A percentile compares a stretch with the other conserved stretches of the same genome.
phyloP scores from a whole-genome alignment of 2,329 filamentous ascomycete species.

The Escovopsis sp. region DNA sequence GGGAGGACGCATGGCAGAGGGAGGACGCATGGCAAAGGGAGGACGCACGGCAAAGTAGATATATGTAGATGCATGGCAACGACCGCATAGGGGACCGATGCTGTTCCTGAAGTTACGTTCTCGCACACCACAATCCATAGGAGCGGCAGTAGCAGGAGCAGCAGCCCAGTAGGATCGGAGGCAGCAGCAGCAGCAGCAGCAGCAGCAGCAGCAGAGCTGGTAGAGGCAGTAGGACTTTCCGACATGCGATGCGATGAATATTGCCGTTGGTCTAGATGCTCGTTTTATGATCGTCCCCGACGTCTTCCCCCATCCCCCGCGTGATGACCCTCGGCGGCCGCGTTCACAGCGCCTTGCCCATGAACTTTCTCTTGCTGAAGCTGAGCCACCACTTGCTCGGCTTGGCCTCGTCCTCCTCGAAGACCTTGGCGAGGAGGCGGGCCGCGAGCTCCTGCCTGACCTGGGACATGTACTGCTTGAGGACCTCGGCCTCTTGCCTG shows the following conservation, averaged over 20 bases:
- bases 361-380: constrained; percentile 98
- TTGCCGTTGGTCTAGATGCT: constrained; percentile 1
- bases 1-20: too few relatives aligned
- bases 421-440: constrained; percentile 72
- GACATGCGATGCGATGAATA: not conserved
- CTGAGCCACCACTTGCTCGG: constrained; percentile 90
- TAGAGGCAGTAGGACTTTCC: too few relatives aligned
- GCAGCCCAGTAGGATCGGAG: too few relatives aligned
- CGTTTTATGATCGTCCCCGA: too few relatives aligned
- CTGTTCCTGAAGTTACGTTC: too few relatives aligned
- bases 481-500: constrained; percentile 73
- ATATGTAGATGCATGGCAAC: constrained; percentile 1
- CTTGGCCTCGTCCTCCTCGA: constrained; percentile 61
- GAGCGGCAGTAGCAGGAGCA: too few relatives aligned
- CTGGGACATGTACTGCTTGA: constrained; percentile 82
- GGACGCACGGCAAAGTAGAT: too few relatives aligned
- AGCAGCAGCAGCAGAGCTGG: too few relatives aligned
- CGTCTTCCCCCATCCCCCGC: not conserved
- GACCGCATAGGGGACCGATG: too few relatives aligned
- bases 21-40: too few relatives aligned
- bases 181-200: too few relatives aligned
- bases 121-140: too few relatives aligned
- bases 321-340: not conserved
- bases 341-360: constrained; percentile 73
- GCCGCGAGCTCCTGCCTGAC: constrained; percentile 81